Evolutionary conservation across 1,284 basidiomycete species (phyloP).

Genomic region (Ganoderma meredithae): DNA sequence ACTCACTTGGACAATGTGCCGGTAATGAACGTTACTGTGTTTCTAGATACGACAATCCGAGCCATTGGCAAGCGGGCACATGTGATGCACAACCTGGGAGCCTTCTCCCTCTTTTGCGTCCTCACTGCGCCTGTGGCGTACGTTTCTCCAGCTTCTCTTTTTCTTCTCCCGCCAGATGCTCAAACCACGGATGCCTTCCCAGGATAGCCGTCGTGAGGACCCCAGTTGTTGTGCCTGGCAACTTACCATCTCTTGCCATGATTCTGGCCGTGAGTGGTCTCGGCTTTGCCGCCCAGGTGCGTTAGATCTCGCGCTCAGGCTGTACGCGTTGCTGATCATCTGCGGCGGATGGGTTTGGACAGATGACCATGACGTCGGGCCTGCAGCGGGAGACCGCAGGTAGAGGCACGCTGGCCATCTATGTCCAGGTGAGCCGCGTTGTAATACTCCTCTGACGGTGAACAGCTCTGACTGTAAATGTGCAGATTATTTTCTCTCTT

Average conservation of each 20-base stretch:
- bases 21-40: neutral
- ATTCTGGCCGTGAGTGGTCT: slow-evolving; percentile 58
- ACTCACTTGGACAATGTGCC: too few relatives aligned
- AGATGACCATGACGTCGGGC: slow-evolving; percentile 66
- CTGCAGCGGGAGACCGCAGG: slow-evolving; percentile 70
- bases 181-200: neutral
- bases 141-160: slow-evolving; percentile 23
- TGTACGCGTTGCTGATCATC: neutral
- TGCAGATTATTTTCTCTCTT: slow-evolving; percentile 65
- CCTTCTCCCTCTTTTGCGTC: slow-evolving; percentile 70
- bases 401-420: slow-evolving; percentile 65
- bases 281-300: slow-evolving; percentile 65
- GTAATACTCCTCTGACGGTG: neutral
- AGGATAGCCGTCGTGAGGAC: slow-evolving; percentile 53
- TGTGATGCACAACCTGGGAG: slow-evolving; percentile 72
- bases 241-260: slow-evolving; percentile 49
- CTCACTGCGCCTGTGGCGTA: slow-evolving; percentile 59
- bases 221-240: slow-evolving; percentile 55
- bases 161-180: neutral
- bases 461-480: too few relatives aligned
- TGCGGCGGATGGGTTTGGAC: neutral
- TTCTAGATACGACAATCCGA: slow-evolving; percentile 66
- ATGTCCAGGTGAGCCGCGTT: slow-evolving; percentile 54
- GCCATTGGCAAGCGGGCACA: slow-evolving; percentile 78
- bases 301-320: neutral